Evolutionary conservation across 148 eudicot species (phyloP), one percentile per base, ranked within the genome.

Genomic region (Fagopyrum tataricum): DNA sequence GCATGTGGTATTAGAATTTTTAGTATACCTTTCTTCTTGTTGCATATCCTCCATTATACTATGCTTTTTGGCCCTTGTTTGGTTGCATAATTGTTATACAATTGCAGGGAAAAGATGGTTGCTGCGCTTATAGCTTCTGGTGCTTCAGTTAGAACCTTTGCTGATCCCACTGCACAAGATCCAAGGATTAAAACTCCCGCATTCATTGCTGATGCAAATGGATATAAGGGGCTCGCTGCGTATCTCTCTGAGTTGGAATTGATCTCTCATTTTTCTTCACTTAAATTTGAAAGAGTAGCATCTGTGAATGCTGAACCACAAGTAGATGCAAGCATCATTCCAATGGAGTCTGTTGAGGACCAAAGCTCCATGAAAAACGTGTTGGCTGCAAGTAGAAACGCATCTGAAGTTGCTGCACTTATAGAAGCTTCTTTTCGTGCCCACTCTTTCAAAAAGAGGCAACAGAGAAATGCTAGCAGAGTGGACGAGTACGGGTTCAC

Each of bases 381-480:
- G 17, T 79, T 94, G 74, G 91, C 87, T 52, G 98, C 93, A 41
- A 89, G 82, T 59, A 81, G 97, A 59, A 95, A 91, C 82, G 83
- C 93, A 49, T 76, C 90, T 78, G 88, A 85, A 78, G 98, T 96
- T 58, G 97, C 98, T 81, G 93, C 96, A 10, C 91, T 96, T 31
- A 95, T 91, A 72, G 96, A 91, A 76, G 81, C 93, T 78, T 97
- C 98, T 53, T 95, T 95, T 79, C 89, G 98, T 58, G 96, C 89
- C 1, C 92, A 87, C 85, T 95, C 98, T 72, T 95, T 95, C 78
- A 82, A 88, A 81, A 95, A 70, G 74, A 85, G 97, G 82, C 87
- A 83, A 79, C 78, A 76, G 39, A 83, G 78, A 76, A 96, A 88
- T 75, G 74, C 84, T 51, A 77, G 61, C 46, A 44, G 73, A 72